Evolutionary conservation across 2,329 filamentous ascomycete species (phyloP).

Genomic region (Mycosphaerelloides madeirae): DNA sequence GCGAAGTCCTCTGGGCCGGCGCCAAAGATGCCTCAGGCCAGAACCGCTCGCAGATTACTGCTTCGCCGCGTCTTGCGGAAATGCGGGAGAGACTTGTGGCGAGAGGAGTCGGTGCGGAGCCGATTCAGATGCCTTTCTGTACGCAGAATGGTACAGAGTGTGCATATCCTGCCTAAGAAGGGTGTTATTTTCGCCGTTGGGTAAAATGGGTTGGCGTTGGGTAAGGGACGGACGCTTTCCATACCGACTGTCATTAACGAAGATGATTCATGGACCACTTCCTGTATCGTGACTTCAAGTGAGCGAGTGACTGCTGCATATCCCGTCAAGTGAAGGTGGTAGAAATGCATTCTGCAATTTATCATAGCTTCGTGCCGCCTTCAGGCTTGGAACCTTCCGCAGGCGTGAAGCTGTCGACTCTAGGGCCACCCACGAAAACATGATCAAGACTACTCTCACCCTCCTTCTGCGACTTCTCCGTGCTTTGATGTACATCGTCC

Average conservation of each 20-base stretch:
- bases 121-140: constrained; percentile 70
- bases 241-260: too few relatives aligned
- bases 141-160: constrained; percentile 56
- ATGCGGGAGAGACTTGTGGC: constrained; percentile 71
- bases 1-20: constrained; percentile 77
- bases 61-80: constrained; percentile 65
- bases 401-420: constrained; percentile 5
- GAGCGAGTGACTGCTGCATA: too few relatives aligned
- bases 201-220: too few relatives aligned
- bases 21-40: constrained; percentile 57
- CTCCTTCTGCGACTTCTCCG: background rate
- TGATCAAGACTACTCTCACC: constrained; percentile 8
- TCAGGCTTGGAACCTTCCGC: constrained; percentile 7
- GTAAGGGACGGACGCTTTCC: too few relatives aligned
- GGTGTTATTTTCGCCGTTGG: too few relatives aligned
- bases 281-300: too few relatives aligned
- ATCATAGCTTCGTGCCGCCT: constrained; percentile 5
- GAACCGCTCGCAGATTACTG: constrained; percentile 67
- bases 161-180: too few relatives aligned
- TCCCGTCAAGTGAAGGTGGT: too few relatives aligned
- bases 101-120: constrained; percentile 59
- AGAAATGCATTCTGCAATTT: too few relatives aligned
- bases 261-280: too few relatives aligned
- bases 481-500: background rate
- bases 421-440: constrained; percentile 13